These are phyloP conservation scores for Ascochyta clinopodiicola DNA, from an alignment of 2,329 filamentous ascomycete species.

Conservation along the genomic window DNA sequence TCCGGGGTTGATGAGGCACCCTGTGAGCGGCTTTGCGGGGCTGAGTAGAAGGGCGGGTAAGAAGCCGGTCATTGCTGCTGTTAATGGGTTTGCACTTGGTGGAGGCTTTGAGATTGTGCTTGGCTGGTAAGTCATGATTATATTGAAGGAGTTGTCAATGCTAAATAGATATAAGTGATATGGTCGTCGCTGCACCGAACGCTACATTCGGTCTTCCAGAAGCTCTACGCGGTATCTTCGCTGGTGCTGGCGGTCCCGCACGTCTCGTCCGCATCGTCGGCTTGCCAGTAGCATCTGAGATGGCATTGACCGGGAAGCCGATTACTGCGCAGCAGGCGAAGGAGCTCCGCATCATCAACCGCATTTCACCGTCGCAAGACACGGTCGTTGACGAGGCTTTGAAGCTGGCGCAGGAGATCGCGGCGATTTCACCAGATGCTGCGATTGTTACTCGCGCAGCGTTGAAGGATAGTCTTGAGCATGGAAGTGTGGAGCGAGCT, in stretches of 20 bases:
- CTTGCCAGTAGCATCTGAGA: conserved; percentile 58
- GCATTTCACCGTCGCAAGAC: conserved; percentile 46
- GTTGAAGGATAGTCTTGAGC: conserved; percentile 44
- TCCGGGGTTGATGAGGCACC: conserved; percentile 46
- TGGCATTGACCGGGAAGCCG: conserved; percentile 57
- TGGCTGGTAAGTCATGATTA: conserved; percentile 55
- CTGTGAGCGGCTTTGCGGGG: conserved; percentile 60
- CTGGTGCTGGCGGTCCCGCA: conserved; percentile 60
- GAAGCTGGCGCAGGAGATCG: conserved; percentile 46
- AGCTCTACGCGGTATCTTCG: conserved; percentile 61
- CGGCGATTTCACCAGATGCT: conserved; percentile 46
- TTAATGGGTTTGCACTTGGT: conserved; percentile 64
- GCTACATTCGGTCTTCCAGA: conserved; percentile 63
- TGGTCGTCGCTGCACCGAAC: conserved; percentile 60
- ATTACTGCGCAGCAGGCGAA: conserved; percentile 55
- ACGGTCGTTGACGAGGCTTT: conserved; percentile 46
- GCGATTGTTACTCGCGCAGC: conserved; percentile 48
- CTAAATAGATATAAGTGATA: conserved; percentile 49
- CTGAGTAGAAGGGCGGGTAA: conserved; percentile 63
- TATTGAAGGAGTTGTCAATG: background rate
- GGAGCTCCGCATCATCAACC: conserved; percentile 52
- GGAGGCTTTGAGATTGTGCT: conserved; percentile 65
- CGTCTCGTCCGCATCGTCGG: conserved; percentile 58
- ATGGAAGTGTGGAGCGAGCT: conserved; percentile 46
- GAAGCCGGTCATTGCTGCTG: conserved; percentile 66